Percentiles rank a stretch among this genome's conserved stretches.
Conservation (phyloP, 75 land plant species). For the Adiantum capillusveneris region DNA sequence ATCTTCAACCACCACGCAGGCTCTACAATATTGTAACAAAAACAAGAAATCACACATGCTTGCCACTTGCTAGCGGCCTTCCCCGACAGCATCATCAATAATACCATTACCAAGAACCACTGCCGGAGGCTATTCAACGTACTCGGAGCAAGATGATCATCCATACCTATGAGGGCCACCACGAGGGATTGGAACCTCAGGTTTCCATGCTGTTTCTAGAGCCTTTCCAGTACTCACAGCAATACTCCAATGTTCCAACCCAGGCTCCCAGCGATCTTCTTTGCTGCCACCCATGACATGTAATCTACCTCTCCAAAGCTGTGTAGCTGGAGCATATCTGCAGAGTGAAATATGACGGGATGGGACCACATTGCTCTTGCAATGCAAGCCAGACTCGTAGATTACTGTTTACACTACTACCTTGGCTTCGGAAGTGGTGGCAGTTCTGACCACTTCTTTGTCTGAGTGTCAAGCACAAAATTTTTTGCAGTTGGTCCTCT, state of each 20-base stretch:
- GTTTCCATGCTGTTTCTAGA: conserved; percentile 66
- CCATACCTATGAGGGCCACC: conserved; percentile 92
- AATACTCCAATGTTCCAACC: conserved; percentile 90
- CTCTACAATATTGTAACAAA: conserved; percentile 34
- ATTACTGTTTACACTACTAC: conserved; percentile 18
- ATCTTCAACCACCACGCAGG: conserved; percentile 75
- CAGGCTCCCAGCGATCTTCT: conserved; percentile 88
- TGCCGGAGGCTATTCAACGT: too few relatives aligned
- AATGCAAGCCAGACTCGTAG: neutral
- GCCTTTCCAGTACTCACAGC: conserved; percentile 84
- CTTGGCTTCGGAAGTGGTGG: conserved; percentile 82
- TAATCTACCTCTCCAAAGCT: conserved; percentile 92
- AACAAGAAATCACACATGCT: neutral
- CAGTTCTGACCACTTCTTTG: conserved; percentile 56
- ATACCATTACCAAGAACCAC: too few relatives aligned
- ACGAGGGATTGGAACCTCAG: conserved; percentile 86
- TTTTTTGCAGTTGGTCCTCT: conserved; percentile 62
- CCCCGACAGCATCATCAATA: too few relatives aligned
- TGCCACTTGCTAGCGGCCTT: too few relatives aligned
- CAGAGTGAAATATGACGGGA: neutral
- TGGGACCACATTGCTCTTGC: neutral
- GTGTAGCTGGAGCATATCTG: conserved; percentile 98
- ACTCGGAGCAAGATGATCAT: too few relatives aligned
- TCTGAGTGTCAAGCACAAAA: conserved; percentile 80
- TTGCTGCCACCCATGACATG: conserved; percentile 99